A percentile compares a stretch with the other conserved stretches of the same genome.
Evolutionary conservation across 1,284 basidiomycete species (phyloP).

Genomic region (Phellopilus nigrolimitatus): DNA sequence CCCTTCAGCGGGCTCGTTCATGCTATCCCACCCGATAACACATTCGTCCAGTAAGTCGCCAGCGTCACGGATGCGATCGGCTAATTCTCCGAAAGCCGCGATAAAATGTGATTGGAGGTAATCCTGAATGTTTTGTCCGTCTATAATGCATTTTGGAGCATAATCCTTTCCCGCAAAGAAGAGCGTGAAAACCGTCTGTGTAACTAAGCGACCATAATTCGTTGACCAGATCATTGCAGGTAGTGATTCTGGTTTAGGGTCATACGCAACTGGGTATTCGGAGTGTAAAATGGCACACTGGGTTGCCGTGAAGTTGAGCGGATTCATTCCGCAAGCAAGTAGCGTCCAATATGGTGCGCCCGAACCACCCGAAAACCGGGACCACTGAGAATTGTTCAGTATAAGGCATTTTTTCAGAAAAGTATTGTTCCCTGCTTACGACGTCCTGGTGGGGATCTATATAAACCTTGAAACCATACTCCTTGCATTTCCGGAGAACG

Average conservation of each 20-base stretch:
- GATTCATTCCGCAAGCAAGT: conserved; percentile 87
- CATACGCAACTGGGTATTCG: conserved; percentile 71
- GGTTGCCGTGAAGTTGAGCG: conserved; percentile 79
- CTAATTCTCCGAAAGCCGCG: conserved; percentile 71
- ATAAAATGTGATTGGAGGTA: conserved; percentile 88
- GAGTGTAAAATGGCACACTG: conserved; percentile 84
- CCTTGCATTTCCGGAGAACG: conserved; percentile 86
- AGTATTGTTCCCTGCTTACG: conserved; percentile 46
- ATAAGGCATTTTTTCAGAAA: conserved; percentile 9
- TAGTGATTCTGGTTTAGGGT: conserved; percentile 65
- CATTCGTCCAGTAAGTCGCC: conserved; percentile 80
- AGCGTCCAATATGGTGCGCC: conserved; percentile 97
- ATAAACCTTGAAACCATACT: conserved; percentile 91
- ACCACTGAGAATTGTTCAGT: conserved; percentile 63
- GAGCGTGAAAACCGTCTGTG: conserved; percentile 88
- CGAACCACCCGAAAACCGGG: conserved; percentile 93
- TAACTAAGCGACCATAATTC: conserved; percentile 87
- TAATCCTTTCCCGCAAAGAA: conserved; percentile 92
- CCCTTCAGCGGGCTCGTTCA: conserved; percentile 94
- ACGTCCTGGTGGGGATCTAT: conserved; percentile 98
- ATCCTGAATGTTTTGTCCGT: conserved; percentile 92
- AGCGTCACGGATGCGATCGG: conserved; percentile 68
- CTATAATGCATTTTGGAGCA: conserved; percentile 88
- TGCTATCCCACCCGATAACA: conserved; percentile 93
- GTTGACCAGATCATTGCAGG: conserved; percentile 98